Conservation (phyloP, 192 early-diverging fungal species). For the Coemansia sp. region DNA sequence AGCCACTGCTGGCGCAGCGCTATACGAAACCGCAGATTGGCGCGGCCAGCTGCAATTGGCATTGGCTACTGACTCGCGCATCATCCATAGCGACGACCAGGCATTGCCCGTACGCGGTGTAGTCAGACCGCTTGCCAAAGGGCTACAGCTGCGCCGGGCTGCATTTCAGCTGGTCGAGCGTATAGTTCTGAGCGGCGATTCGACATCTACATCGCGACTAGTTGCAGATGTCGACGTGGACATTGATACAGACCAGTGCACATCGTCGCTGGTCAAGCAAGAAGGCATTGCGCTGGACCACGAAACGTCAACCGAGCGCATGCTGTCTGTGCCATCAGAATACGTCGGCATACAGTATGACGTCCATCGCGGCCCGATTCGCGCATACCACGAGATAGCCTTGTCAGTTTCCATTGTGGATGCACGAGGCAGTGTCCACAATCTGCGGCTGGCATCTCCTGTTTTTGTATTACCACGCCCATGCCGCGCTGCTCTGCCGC, state of each 20-base stretch:
- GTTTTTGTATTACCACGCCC: constrained; percentile 38
- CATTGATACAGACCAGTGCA: constrained; percentile 3
- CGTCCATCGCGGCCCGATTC: constrained; percentile 38
- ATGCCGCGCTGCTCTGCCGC: constrained; percentile 27
- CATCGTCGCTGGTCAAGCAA: background rate
- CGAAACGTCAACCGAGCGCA: constrained; percentile 30
- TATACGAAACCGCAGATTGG: constrained; percentile 36
- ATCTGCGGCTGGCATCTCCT: constrained; percentile 44
- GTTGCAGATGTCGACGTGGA: constrained; percentile 11
- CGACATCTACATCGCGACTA: too few species aligned
- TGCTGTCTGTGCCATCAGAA: constrained; percentile 29
- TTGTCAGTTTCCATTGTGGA: constrained; percentile 33
- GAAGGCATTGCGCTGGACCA: constrained; percentile 23
- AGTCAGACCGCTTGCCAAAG: constrained; percentile 39
- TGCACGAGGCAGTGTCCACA: constrained; percentile 16
- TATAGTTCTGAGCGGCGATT: constrained; percentile 18
- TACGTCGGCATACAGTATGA: constrained; percentile 51
- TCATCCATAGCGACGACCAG: constrained; percentile 36
- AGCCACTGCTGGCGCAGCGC: constrained; percentile 20
- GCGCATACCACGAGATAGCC: constrained; percentile 34
- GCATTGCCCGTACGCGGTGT: constrained; percentile 38
- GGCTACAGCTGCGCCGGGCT: constrained; percentile 25
- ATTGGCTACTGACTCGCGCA: constrained; percentile 26
- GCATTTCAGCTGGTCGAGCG: constrained; percentile 42
- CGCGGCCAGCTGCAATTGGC: constrained; percentile 29